These are phyloP conservation scores for Sungouiella thailandica DNA, from an alignment of 805 yeast species.

Conservation along the genomic window DNA sequence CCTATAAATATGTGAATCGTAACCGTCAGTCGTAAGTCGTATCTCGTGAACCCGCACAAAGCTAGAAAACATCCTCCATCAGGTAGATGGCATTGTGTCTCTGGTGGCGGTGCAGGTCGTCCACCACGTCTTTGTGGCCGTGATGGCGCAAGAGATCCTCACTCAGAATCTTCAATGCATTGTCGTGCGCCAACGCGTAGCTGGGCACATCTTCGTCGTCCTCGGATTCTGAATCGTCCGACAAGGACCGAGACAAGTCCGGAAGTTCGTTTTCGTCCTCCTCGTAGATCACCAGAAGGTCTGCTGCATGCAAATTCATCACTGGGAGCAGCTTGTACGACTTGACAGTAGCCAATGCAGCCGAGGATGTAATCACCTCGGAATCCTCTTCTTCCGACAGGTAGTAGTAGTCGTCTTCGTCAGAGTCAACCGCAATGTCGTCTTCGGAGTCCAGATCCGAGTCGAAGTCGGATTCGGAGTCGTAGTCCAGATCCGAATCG, in stretches of 20 bases:
- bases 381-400: constrained; percentile 23
- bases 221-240: constrained; percentile 12
- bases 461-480: constrained; percentile 23
- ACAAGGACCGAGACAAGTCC: constrained; percentile 11
- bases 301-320: constrained; percentile 8
- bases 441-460: constrained; percentile 12
- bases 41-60: background rate
- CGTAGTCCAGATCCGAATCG: constrained; percentile 23
- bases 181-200: constrained; percentile 4
- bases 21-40: background rate
- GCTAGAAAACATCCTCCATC: constrained; percentile 33
- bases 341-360: constrained; percentile 1
- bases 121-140: constrained; percentile 2
- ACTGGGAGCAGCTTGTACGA: constrained; percentile 8
- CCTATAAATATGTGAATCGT: background rate
- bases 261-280: constrained; percentile 11
- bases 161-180: background rate
- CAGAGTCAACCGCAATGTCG: constrained; percentile 4
- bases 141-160: constrained; percentile 1
- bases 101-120: constrained; percentile 14
- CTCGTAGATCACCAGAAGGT: constrained; percentile 12
- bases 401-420: constrained; percentile 17
- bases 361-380: background rate
- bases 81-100: constrained; percentile 32
- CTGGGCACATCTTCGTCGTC: constrained; percentile 9